Evolutionary conservation across 768 basidiomycete genomes (phyloP).

Genomic region (Suillus spraguei): DNA sequence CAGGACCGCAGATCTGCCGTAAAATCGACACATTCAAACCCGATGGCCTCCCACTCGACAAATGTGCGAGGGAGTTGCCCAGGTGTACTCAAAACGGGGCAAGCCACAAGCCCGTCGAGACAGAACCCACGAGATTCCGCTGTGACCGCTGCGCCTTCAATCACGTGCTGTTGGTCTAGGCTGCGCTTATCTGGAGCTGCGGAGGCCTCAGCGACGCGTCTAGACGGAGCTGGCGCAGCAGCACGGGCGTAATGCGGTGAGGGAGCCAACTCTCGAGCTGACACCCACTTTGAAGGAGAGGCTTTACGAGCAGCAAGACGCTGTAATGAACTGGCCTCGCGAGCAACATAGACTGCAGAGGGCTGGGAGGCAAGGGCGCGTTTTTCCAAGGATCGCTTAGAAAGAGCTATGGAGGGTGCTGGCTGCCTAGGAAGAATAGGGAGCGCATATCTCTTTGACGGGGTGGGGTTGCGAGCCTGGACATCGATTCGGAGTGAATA

Average conservation of each 20-base stretch:
- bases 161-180: conserved; percentile 18
- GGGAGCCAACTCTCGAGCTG: background rate
- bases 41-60: conserved; percentile 18
- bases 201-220: conserved; percentile 3
- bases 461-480: conserved; percentile 9
- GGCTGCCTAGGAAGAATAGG: conserved; percentile 7
- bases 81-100: conserved; percentile 20
- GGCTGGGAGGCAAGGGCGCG: background rate
- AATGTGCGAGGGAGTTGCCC: conserved; percentile 16
- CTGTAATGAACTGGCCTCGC: background rate
- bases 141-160: conserved; percentile 16
- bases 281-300: conserved; percentile 5
- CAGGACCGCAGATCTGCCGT: conserved; percentile 30
- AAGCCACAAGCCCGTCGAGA: conserved; percentile 22
- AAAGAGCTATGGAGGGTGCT: background rate
- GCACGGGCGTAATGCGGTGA: conserved; percentile 8
- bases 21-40: conserved; percentile 34
- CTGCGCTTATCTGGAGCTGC: conserved; percentile 11
- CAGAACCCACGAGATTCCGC: conserved; percentile 23
- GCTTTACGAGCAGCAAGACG: conserved; percentile 6
- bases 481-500: background rate
- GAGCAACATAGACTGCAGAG: background rate
- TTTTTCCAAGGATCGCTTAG: background rate
- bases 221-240: conserved; percentile 5
- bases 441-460: conserved; percentile 11